phyloP scores from a whole-genome alignment of 768 basidiomycete genomes.

The Russula compacta region DNA sequence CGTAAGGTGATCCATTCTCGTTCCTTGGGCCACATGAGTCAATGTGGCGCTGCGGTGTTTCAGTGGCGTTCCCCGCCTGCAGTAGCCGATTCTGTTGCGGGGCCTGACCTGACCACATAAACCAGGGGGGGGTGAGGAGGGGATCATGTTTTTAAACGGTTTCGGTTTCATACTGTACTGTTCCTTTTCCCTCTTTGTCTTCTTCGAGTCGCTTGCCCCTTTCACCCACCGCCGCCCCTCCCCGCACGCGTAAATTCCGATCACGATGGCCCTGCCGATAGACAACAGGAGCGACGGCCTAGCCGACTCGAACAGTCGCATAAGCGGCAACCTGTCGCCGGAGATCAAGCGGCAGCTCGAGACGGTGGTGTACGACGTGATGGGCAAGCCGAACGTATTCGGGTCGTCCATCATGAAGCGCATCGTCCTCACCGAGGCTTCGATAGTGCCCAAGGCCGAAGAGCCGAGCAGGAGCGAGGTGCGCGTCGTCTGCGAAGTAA shows the following conservation, averaged over 20 bases:
- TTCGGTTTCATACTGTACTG: no score
- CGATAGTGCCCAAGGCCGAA: conserved; percentile 24
- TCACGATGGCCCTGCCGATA: not conserved
- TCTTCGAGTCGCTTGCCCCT: not conserved
- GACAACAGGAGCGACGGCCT: not conserved
- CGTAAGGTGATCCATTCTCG: no score
- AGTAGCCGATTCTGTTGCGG: no score
- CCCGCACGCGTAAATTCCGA: no score
- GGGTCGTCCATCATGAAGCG: conserved; percentile 19
- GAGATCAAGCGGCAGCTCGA: not conserved
- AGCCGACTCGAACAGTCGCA: not conserved
- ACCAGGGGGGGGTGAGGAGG: no score
- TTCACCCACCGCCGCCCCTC: not conserved
- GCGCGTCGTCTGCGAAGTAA: conserved; percentile 26
- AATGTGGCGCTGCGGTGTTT: no score
- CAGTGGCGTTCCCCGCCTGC: no score
- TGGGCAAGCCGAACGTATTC: conserved; percentile 12
- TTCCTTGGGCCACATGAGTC: no score
- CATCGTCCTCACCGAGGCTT: conserved; percentile 22
- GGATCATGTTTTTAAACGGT: no score
- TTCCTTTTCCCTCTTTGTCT: not conserved
- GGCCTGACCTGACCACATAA: no score
- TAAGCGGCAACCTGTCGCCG: conserved; percentile 3
- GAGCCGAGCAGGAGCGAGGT: conserved; percentile 26
- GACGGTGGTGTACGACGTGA: not conserved